These are phyloP conservation scores for Alisma plantagoaquatica DNA, from an alignment of 106 monocot species.

Conservation along the genomic window DNA sequence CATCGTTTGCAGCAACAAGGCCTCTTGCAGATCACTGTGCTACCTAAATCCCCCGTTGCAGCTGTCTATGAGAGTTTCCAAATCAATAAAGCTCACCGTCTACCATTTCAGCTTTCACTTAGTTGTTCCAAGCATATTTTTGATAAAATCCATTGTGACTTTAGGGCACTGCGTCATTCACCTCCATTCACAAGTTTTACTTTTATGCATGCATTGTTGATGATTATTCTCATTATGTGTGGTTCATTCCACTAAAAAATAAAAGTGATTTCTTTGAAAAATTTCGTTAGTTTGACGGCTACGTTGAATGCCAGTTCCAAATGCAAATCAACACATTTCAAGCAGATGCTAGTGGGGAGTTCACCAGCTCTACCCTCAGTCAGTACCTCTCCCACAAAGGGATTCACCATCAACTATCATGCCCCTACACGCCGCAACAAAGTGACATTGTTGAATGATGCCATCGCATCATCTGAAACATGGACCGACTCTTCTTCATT, in stretches of 20 bases:
- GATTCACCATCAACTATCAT: constrained; percentile 1
- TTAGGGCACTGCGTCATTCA: neutral
- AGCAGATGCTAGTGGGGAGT: constrained; percentile 5
- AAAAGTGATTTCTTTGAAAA: neutral
- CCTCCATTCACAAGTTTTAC: neutral
- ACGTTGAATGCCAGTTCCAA: neutral
- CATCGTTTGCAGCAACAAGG: neutral
- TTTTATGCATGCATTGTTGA: neutral
- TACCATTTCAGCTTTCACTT: neutral
- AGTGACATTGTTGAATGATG: neutral
- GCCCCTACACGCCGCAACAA: constrained; percentile 6
- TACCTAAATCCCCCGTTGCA: neutral
- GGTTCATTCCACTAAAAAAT: neutral
- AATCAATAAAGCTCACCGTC: neutral
- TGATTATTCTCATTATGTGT: constrained; percentile 1
- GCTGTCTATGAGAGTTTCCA: neutral
- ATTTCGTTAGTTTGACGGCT: neutral
- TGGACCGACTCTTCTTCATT: neutral
- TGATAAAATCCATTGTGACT: no score
- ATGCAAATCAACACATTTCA: neutral
- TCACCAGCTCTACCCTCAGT: neutral
- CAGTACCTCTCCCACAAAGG: neutral
- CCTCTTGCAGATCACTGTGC: neutral
- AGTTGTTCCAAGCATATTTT: neutral
- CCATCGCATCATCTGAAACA: neutral